Conservation (phyloP, 2,329 filamentous ascomycete species). For the Diaporthe aspalathi region DNA sequence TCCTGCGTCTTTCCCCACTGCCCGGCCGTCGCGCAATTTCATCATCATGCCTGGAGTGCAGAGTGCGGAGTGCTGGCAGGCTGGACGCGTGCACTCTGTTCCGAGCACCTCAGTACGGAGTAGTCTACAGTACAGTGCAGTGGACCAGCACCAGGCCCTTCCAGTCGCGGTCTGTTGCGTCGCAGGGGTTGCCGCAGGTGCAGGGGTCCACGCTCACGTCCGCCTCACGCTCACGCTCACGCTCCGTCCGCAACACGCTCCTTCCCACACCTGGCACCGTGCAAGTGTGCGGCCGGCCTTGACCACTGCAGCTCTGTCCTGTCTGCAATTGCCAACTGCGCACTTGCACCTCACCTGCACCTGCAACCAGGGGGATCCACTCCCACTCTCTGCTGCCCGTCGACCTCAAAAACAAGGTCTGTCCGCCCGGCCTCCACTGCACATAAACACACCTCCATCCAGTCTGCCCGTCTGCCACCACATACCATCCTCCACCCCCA, state of each 20-base stretch:
- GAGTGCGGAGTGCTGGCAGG: neutral
- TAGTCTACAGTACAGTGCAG: neutral
- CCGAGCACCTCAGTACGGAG: slow-evolving; percentile 4
- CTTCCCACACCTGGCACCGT: slow-evolving; percentile 26
- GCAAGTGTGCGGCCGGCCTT: neutral
- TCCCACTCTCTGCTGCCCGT: slow-evolving; percentile 33
- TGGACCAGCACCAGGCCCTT: slow-evolving; percentile 1
- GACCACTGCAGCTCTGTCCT: neutral
- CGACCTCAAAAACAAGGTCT: slow-evolving; percentile 34
- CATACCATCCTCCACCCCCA: slow-evolving; percentile 11
- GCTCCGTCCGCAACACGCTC: slow-evolving; percentile 34
- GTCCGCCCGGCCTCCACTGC: slow-evolving; percentile 33
- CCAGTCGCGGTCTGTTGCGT: slow-evolving; percentile 26
- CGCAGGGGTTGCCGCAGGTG: slow-evolving; percentile 24
- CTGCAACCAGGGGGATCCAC: neutral
- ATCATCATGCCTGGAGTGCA: neutral
- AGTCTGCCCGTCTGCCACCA: slow-evolving; percentile 32
- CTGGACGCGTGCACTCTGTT: slow-evolving; percentile 19
- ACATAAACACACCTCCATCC: slow-evolving; percentile 30
- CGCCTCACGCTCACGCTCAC: slow-evolving; percentile 24
- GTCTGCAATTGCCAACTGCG: slow-evolving; percentile 6
- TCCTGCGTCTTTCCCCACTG: neutral
- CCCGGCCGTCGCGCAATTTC: slow-evolving; percentile 13
- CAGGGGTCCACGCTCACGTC: slow-evolving; percentile 34
- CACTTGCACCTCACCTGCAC: slow-evolving; percentile 23